Evolutionary conservation across 2,329 filamentous ascomycete species (phyloP).

Genomic region (Hypoxylon sp.): DNA sequence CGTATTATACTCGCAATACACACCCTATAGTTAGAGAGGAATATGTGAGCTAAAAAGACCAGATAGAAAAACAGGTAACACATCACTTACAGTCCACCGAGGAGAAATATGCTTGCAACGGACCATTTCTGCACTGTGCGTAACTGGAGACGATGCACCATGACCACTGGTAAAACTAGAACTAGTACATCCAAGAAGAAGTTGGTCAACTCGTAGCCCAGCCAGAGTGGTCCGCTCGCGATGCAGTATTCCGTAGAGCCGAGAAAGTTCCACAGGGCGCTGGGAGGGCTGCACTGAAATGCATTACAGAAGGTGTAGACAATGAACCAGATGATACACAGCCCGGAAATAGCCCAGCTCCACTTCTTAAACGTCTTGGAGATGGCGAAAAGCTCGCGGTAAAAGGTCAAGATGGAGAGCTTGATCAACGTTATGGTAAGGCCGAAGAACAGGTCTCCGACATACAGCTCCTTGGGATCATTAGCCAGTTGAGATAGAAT

Average conservation of each 20-base stretch:
- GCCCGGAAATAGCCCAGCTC: neutral
- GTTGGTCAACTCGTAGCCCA: neutral
- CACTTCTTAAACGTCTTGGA: neutral
- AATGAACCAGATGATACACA: neutral
- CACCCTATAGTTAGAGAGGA: conserved; percentile 3
- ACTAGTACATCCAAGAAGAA: neutral
- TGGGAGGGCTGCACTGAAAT: neutral
- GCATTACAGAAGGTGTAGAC: neutral
- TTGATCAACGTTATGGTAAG: neutral
- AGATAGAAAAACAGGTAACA: too few species aligned
- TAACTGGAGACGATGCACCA: neutral
- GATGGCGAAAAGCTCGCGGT: neutral
- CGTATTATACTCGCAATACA: conserved; percentile 24
- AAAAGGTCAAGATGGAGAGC: neutral
- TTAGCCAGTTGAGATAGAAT: neutral
- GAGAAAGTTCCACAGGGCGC: neutral
- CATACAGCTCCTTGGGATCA: neutral
- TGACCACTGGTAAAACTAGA: neutral
- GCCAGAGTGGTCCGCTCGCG: neutral
- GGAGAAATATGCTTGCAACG: neutral
- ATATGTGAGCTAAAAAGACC: neutral
- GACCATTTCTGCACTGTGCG: neutral
- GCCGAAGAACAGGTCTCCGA: neutral
- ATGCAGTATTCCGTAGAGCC: neutral
- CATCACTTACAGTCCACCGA: conserved; percentile 9